Evolutionary conservation across 169 alveolate species (phyloP), one percentile per base, ranked within the genome.

Genomic region (Babesia sp.): DNA sequence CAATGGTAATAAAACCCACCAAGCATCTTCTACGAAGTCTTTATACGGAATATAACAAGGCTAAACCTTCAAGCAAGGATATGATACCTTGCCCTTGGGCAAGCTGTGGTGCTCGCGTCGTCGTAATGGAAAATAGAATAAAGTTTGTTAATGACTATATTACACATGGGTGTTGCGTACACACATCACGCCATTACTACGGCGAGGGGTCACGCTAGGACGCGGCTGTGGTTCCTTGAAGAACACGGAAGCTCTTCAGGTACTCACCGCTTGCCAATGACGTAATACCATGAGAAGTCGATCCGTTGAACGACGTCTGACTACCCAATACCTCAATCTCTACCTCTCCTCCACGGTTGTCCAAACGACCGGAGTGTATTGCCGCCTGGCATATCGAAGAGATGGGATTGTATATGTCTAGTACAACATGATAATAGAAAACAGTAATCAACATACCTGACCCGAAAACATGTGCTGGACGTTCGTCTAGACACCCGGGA

Each of bases 381-480:
- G 96, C 96, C 28, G 96, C 96, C 64, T 92, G 87, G 76, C 96
- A 92, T 33, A 92, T 70, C 26, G 96, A 83, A 28, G 96, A 91
- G 18, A 81, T 71, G 64, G 96, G 96, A 56, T 91, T 91, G 80
- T 92, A 92, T 7, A 72, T 18, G 48, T 92, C 96, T 84, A 84
- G 57, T 36, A 71, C 74, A 24, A 28, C 53, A 28, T 61, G 64
- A 28, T 55, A 37, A 48, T 28, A 48, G 26, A 28, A 33, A 18
- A 5, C 50, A 4, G 1, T 26, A 14, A 33, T 8, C 12, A 1
- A 37, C 63, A 36, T 51, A 81, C 85, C 79, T 71, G 91, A 68
- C 18, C 91, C 93, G 48, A 55, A 87, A 20, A 77, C 92, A 44
- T 58, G 48, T 26, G 90, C 70, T 11, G 83, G 55, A 37, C 63